phyloP scores from a whole-genome alignment of 2,329 filamentous ascomycete genomes.

The Myriosclerotinia curreyana region DNA sequence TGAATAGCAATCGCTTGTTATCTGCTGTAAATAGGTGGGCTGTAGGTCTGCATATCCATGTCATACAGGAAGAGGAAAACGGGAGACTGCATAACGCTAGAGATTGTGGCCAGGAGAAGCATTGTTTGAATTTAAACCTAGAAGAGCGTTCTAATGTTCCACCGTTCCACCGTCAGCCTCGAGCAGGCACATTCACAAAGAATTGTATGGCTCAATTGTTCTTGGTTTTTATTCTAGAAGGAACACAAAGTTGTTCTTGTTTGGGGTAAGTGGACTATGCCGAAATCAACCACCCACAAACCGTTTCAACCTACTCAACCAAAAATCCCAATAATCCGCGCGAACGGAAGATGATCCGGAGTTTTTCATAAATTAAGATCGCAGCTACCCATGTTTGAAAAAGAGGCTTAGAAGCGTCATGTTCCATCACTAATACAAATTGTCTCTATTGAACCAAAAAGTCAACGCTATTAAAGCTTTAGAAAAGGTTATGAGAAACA shows the following conservation, averaged over 20 bases:
- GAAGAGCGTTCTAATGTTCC: constrained; percentile 26
- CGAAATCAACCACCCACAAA: constrained; percentile 19
- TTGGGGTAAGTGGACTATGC: constrained; percentile 14
- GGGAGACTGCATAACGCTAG: constrained; percentile 29
- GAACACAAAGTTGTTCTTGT: constrained; percentile 19
- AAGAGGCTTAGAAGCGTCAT: constrained; percentile 20
- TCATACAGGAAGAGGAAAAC: constrained; percentile 20
- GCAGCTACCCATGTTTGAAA: constrained; percentile 28
- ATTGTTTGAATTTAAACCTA: constrained; percentile 23
- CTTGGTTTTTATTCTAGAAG: constrained; percentile 24
- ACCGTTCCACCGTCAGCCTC: constrained; percentile 36
- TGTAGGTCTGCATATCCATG: constrained; percentile 24
- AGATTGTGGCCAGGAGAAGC: constrained; percentile 21
- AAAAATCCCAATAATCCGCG: background rate
- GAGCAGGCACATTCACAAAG: constrained; percentile 30
- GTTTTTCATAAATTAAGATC: constrained; percentile 17
- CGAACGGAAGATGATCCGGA: constrained; percentile 13
- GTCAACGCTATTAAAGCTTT: background rate
- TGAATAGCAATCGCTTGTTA: constrained; percentile 32
- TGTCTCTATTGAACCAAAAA: constrained; percentile 14
- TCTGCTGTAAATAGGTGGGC: constrained; percentile 20
- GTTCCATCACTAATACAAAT: constrained; percentile 13
- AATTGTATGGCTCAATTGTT: constrained; percentile 25
- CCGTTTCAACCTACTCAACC: constrained; percentile 14
- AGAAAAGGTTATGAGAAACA: constrained; percentile 1